phyloP scores from a whole-genome alignment of 2,329 filamentous ascomycete genomes.

The Emergomyces africanus region DNA sequence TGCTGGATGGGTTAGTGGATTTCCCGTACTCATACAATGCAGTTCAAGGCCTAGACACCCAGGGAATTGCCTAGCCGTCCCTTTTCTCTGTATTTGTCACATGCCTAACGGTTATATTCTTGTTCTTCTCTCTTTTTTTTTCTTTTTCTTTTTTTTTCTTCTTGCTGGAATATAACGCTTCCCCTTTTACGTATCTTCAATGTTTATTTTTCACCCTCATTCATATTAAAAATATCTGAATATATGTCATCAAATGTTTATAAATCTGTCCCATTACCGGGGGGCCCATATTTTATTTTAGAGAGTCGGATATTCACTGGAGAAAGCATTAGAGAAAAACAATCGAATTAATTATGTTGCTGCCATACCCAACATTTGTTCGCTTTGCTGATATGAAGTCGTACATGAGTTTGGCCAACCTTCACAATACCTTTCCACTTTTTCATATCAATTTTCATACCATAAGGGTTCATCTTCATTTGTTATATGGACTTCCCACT shows the following conservation, averaged over 20 bases:
- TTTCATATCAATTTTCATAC: not conserved
- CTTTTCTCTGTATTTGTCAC: not conserved
- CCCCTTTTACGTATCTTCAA: not conserved
- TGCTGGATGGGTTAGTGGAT: slow-evolving; percentile 73
- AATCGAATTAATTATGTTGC: not conserved
- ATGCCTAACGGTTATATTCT: not conserved
- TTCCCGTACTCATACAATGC: slow-evolving; percentile 59
- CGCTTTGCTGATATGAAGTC: not conserved
- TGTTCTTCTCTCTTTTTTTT: too few species aligned
- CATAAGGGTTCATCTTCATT: not conserved
- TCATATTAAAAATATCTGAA: not conserved
- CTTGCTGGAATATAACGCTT: not conserved
- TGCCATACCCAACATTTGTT: not conserved
- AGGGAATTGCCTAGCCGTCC: slow-evolving; percentile 21
- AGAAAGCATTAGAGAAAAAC: not conserved
- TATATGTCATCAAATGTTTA: not conserved
- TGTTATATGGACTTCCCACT: not conserved
- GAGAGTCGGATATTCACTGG: not conserved
- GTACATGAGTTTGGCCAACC: not conserved
- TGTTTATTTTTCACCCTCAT: not conserved
- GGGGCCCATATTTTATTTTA: not conserved
- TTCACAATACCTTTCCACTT: not conserved
- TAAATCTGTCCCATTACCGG: not conserved
- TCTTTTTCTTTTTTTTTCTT: too few species aligned
- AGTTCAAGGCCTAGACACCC: slow-evolving; percentile 34